A percentile compares a stretch with the other conserved stretches of the same genome.
phyloP scores from a whole-genome alignment of 2,329 filamentous ascomycete genomes.

The Pseudogymnoascus sp. region DNA sequence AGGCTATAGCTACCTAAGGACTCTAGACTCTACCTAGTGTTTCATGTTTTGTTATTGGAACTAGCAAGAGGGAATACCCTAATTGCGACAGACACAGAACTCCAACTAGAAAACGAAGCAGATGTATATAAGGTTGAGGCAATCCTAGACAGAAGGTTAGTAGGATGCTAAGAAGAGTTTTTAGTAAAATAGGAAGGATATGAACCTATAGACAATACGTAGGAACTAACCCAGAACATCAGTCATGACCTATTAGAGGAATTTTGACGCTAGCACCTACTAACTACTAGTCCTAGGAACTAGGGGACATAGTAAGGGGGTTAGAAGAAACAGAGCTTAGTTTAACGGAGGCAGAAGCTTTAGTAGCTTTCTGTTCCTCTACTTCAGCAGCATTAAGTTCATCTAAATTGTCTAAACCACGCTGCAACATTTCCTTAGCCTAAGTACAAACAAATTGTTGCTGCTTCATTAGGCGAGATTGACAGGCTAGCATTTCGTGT shows the following conservation, averaged over 20 bases:
- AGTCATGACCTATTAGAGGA: neutral
- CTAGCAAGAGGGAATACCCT: neutral
- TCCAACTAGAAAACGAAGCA: neutral
- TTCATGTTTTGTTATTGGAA: neutral
- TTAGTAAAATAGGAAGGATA: neutral
- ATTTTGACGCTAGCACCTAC: neutral
- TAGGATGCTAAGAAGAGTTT: neutral
- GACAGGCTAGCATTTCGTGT: neutral
- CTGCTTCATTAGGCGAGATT: neutral
- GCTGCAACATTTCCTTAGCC: neutral
- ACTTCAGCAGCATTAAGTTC: neutral
- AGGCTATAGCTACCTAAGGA: neutral
- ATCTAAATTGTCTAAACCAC: neutral
- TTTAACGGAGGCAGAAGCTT: no score
- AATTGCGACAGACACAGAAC: neutral
- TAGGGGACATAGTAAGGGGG: no score
- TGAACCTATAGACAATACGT: neutral
- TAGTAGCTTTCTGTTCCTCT: neutral
- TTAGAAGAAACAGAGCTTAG: no score
- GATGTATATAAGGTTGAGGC: neutral
- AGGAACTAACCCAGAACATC: neutral
- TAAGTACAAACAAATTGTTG: neutral
- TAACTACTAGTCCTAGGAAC: no score
- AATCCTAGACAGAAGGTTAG: neutral
- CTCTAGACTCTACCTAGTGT: neutral